phyloP scores from a whole-genome alignment of 2,329 filamentous ascomycete species.

The Metarhizium anisopliae region DNA sequence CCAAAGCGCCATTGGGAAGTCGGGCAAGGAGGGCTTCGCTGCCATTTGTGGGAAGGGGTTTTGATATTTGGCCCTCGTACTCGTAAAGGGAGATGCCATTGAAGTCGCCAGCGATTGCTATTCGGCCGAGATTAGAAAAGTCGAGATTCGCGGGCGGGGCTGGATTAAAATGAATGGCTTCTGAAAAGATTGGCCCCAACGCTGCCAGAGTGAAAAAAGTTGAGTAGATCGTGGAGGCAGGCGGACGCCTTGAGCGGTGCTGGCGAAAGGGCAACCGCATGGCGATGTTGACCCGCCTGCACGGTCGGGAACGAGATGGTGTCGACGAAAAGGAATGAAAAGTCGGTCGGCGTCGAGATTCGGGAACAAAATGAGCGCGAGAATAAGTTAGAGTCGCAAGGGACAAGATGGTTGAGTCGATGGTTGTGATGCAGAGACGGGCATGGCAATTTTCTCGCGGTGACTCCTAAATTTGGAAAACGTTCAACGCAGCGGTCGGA shows the following conservation, averaged over 20 bases:
- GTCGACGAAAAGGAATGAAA: background rate
- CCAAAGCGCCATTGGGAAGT: conserved; percentile 78
- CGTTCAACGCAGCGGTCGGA: background rate
- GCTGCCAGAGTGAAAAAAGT: conserved; percentile 31
- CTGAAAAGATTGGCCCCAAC: conserved; percentile 31
- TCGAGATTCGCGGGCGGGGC: conserved; percentile 67
- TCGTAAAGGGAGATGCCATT: conserved; percentile 84
- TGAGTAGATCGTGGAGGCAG: conserved; percentile 15
- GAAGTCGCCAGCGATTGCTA: conserved; percentile 84
- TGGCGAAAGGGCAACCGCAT: conserved; percentile 41
- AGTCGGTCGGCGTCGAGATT: background rate
- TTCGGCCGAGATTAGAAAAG: conserved; percentile 66
- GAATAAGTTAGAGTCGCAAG: background rate
- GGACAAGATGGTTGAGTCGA: conserved; percentile 1
- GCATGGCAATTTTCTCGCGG: conserved; percentile 5
- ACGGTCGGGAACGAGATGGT: background rate
- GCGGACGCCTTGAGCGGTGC: conserved; percentile 32
- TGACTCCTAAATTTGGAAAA: background rate
- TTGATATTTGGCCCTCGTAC: conserved; percentile 70
- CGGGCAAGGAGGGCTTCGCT: conserved; percentile 72
- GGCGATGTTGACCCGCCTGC: conserved; percentile 17
- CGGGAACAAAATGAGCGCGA: background rate
- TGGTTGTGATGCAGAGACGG: background rate
- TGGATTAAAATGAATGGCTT: conserved; percentile 49
- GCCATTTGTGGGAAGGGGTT: conserved; percentile 60